phyloP scores from a whole-genome alignment of 2,329 filamentous ascomycete genomes.

The Blumeria hordei region DNA sequence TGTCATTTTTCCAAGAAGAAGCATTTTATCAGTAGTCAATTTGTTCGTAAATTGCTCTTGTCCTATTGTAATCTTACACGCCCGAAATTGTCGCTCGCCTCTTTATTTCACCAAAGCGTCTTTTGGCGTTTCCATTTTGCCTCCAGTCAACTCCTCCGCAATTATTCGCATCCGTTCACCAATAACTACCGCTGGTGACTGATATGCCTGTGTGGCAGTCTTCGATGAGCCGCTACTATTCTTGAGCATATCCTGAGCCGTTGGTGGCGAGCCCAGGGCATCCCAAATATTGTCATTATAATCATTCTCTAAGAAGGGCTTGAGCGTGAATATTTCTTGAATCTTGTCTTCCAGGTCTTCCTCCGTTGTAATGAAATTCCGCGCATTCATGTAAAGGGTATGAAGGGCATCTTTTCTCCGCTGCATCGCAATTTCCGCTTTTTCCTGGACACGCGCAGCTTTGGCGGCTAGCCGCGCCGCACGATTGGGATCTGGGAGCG shows the following conservation, averaged over 20 bases:
- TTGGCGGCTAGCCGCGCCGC: conserved; percentile 26
- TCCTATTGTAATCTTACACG: too few species aligned
- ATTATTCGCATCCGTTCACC: conserved; percentile 36
- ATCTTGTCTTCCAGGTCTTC: conserved; percentile 50
- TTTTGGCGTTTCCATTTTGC: conserved; percentile 23
- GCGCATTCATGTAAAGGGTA: conserved; percentile 72
- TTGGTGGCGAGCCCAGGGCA: conserved; percentile 17
- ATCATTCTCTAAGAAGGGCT: conserved; percentile 3
- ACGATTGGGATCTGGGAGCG: conserved; percentile 36
- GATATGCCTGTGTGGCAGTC: conserved; percentile 15
- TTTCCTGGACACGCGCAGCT: conserved; percentile 19
- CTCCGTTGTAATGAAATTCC: conserved; percentile 67
- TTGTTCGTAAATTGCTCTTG: too few species aligned
- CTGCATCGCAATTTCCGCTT: conserved; percentile 27
- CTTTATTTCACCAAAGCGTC: not conserved
- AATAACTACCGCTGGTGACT: conserved; percentile 17
- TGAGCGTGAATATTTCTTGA: conserved; percentile 47
- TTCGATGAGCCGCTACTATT: conserved; percentile 13
- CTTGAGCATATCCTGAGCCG: conserved; percentile 23
- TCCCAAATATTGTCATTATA: conserved; percentile 13
- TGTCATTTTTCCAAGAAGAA: too few species aligned
- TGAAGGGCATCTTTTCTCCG: conserved; percentile 49
- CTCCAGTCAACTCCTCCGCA: conserved; percentile 42
- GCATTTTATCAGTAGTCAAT: too few species aligned
- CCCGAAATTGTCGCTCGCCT: not conserved